Evolutionary conservation across 169 alveolate species (phyloP).

Genomic region (Besnoitia besnoiti): DNA sequence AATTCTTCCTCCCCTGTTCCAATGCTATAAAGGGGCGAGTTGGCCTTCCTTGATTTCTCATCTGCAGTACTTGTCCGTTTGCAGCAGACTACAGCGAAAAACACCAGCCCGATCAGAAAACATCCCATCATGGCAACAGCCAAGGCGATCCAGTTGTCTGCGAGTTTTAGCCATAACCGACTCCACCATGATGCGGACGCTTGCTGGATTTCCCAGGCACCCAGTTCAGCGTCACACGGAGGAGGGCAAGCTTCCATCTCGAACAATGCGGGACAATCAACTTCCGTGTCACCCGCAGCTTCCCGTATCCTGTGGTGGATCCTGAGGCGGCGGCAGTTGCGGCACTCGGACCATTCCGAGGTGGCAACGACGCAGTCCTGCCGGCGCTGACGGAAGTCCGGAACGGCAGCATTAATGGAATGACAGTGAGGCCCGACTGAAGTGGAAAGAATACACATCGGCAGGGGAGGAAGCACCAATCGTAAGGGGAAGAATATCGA

Average conservation of each 20-base stretch:
- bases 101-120: background rate
- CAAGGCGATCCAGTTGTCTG: background rate
- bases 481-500: no score
- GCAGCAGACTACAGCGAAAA: background rate
- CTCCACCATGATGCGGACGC: background rate
- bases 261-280: background rate
- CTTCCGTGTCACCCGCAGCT: conserved; percentile 23
- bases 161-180: background rate
- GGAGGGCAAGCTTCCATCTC: conserved; percentile 14
- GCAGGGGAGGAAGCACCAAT: no score
- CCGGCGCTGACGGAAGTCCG: background rate
- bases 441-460: background rate
- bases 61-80: background rate
- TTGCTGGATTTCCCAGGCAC: background rate
- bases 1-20: background rate
- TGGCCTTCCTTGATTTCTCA: background rate
- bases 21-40: background rate
- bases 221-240: conserved; percentile 16
- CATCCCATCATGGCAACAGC: background rate
- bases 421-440: conserved; percentile 32
- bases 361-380: conserved; percentile 19
- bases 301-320: conserved; percentile 33
- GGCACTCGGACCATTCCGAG: conserved; percentile 39
- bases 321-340: conserved; percentile 26
- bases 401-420: background rate